Evolutionary conservation across 1,139 yeast genomes (phyloP), one percentile per base, ranked within the genome.

Genomic region (Torulaspora globosa): DNA sequence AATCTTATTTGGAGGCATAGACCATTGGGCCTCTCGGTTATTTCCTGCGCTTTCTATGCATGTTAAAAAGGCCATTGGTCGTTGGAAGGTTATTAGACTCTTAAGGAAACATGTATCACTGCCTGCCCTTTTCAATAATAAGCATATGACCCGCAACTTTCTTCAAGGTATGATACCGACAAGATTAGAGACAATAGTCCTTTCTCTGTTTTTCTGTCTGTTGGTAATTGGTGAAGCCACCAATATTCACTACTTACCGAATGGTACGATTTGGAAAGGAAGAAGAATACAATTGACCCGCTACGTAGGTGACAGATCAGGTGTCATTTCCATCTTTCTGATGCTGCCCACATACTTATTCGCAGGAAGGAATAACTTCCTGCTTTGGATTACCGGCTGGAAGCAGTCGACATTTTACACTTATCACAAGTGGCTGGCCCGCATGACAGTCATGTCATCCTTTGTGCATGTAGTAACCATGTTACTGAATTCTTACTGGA

Each of bases 321-420:
- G 81, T 27, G 58, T 74, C 33, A 59, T 78, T 51, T 68, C 74
- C 1, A 52, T 71, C 34, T 70, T 70, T 51, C 60, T 74, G 47
- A 61, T 76, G 36, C 83, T 84, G 8, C 52, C 75, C 8, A 59
- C 77, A 33, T 68, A 78, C 42, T 66, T 80, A 36, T 79, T 81
- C 62, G 79, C 80, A 8, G 83, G 84, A 26, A 71, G 86, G 67
- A 84, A 84, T 61, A 84, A 84, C 59, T 67, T 84, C 48, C 63
- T 84, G 56, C 75, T 78, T 52, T 75, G 76, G 71, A 41, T 80
- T 35, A 80, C 88, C 3, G 85, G 88, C 36, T 81, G 88, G 83
- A 71, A 77, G 19, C 75, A 75, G 54, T 69, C 80, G 2, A 73
- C 85, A 37, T 82, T 83, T 60, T 69, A 80, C 47, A 69, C 76